phyloP scores from a whole-genome alignment of 2,329 filamentous ascomycete genomes.

The Arachnomyces sp. region DNA sequence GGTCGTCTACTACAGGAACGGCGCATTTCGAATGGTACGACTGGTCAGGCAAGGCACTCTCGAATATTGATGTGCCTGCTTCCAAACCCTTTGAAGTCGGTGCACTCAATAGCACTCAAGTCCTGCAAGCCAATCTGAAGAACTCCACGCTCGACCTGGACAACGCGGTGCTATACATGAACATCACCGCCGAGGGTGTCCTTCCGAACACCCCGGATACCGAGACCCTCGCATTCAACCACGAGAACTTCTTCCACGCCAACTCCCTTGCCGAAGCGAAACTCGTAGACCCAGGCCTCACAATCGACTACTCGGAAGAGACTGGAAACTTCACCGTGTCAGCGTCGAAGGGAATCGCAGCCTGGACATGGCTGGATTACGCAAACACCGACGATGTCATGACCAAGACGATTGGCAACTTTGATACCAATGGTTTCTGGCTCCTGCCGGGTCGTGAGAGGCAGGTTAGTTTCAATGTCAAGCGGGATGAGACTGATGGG shows the following conservation, averaged over 20 bases:
- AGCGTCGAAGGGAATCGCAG: constrained; percentile 42
- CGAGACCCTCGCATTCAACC: constrained; percentile 35
- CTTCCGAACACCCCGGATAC: constrained; percentile 43
- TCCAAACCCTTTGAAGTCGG: constrained; percentile 39
- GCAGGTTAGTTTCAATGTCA: constrained; percentile 39
- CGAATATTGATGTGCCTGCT: constrained; percentile 27
- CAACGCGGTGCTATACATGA: constrained; percentile 39
- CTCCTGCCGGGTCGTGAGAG: constrained; percentile 39
- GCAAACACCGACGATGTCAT: no score
- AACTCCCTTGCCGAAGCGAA: constrained; percentile 38
- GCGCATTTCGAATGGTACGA: constrained; percentile 47
- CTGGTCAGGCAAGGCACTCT: constrained; percentile 40
- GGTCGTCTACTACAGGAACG: constrained; percentile 41
- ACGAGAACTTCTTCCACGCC: constrained; percentile 46
- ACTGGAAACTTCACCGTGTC: constrained; percentile 39
- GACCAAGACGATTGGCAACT: constrained; percentile 44
- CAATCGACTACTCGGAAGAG: constrained; percentile 26
- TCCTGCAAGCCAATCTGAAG: constrained; percentile 35
- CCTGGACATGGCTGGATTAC: constrained; percentile 51
- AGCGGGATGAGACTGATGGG: constrained; percentile 38
- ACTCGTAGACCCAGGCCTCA: constrained; percentile 44
- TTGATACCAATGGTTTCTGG: constrained; percentile 49
- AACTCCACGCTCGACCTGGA: constrained; percentile 24
- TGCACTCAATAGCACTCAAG: constrained; percentile 45
- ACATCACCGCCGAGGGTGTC: constrained; percentile 38